phyloP scores from a whole-genome alignment of 176 grass and related monocot species.

The Carex scoparia region DNA sequence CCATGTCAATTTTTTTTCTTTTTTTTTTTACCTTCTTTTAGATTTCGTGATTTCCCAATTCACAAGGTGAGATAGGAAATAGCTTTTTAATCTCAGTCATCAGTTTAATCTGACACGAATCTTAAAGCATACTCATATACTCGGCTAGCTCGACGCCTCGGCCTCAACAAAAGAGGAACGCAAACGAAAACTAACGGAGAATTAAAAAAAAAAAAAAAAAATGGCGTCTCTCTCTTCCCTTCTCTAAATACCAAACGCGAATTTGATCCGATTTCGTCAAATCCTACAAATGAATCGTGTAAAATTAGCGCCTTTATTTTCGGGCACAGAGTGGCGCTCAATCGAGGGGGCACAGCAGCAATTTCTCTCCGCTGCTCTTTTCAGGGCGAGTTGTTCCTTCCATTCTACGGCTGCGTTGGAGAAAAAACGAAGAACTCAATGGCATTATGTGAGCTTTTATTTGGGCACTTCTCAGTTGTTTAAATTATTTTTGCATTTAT shows the following conservation, averaged over 20 bases:
- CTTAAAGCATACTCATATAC: too few relatives aligned
- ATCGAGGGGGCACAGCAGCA: neutral
- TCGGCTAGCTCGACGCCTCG: neutral
- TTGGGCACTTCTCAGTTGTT: neutral
- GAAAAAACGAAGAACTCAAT: slow-evolving; percentile 58
- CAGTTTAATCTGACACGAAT: too few relatives aligned
- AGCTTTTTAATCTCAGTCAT: too few relatives aligned
- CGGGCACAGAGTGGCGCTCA: neutral
- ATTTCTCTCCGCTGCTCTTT: slow-evolving; percentile 17
- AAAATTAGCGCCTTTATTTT: slow-evolving; percentile 2
- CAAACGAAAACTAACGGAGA: neutral
- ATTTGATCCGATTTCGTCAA: slow-evolving; percentile 3
- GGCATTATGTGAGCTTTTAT: slow-evolving; percentile 50
- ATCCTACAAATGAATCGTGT: slow-evolving; percentile 17
- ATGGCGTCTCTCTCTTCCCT: neutral
- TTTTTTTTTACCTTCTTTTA: too few relatives aligned
- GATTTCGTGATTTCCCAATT: too few relatives aligned
- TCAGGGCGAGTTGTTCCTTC: slow-evolving; percentile 37
- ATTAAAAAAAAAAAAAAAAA: neutral
- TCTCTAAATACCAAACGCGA: neutral
- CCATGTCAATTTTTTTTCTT: too few relatives aligned
- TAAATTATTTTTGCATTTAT: neutral
- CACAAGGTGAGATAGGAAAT: too few relatives aligned
- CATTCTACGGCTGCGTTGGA: slow-evolving; percentile 70
- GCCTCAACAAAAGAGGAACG: neutral